These are phyloP conservation scores for Hypericum androsaemum DNA, from an alignment of 345 rosid genomes.

Conservation along the genomic window DNA sequence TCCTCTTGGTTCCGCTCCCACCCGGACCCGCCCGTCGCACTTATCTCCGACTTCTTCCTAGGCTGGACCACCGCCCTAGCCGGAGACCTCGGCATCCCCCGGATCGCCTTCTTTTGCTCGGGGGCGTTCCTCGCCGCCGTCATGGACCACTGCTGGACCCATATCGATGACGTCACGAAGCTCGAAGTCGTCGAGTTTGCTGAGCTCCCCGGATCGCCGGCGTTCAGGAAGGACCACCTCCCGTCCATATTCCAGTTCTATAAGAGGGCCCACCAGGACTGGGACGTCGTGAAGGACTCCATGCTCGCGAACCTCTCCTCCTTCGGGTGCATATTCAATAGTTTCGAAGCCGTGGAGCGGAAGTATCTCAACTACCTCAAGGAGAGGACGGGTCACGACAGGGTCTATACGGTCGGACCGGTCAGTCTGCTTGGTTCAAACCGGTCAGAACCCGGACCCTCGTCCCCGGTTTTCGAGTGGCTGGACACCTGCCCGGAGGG, in stretches of 20 bases:
- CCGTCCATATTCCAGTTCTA: conserved; percentile 30
- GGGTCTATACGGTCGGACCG: conserved; percentile 53
- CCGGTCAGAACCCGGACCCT: neutral
- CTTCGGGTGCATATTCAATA: conserved; percentile 40
- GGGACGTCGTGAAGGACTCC: conserved; percentile 21
- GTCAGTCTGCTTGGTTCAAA: conserved; percentile 31
- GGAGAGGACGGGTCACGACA: conserved; percentile 29
- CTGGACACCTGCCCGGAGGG: conserved; percentile 40
- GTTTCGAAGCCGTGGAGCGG: conserved; percentile 36
- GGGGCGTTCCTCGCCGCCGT: conserved; percentile 29
- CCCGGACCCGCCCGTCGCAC: conserved; percentile 43
- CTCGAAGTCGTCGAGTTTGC: conserved; percentile 23
- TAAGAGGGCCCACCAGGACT: conserved; percentile 25
- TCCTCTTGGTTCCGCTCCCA: conserved; percentile 50
- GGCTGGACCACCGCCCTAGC: conserved; percentile 65
- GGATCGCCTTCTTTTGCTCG: conserved; percentile 38
- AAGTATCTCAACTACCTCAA: conserved; percentile 28
- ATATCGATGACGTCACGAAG: conserved; percentile 11
- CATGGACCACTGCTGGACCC: conserved; percentile 17
- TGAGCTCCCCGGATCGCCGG: conserved; percentile 42
- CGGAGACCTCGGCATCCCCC: conserved; percentile 24
- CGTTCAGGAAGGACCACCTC: conserved; percentile 37
- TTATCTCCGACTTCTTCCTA: conserved; percentile 67
- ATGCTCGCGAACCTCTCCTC: conserved; percentile 24
- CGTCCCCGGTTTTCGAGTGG: conserved; percentile 26